These are phyloP conservation scores for Trichoderma koningii DNA, from an alignment of 2,329 filamentous ascomycete species.

Conservation along the genomic window DNA sequence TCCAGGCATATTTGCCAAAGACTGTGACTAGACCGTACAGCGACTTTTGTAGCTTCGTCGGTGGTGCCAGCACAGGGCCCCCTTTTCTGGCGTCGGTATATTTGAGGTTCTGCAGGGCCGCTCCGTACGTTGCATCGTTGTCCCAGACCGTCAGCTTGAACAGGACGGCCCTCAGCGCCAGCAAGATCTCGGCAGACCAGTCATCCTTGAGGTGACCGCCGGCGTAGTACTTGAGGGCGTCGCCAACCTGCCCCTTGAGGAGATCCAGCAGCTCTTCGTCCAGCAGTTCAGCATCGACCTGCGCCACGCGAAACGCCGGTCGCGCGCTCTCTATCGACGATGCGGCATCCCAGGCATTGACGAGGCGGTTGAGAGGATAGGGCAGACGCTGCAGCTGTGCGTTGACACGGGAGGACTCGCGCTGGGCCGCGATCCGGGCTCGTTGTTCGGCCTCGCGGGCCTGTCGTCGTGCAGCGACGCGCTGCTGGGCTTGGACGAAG, in stretches of 20 bases:
- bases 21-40: constrained; percentile 85
- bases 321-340: constrained; percentile 75
- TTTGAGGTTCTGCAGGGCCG: constrained; percentile 84
- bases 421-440: constrained; percentile 53
- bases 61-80: constrained; percentile 64
- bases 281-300: constrained; percentile 92
- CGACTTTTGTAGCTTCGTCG: constrained; percentile 79
- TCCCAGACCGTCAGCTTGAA: constrained; percentile 98
- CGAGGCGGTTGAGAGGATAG: constrained; percentile 63
- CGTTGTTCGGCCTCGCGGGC: constrained; percentile 69
- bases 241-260: constrained; percentile 80
- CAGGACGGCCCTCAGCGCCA: constrained; percentile 73
- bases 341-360: constrained; percentile 68
- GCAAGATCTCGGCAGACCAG: constrained; percentile 81
- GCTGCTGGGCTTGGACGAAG: constrained; percentile 87
- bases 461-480: constrained; percentile 77
- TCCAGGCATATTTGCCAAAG: constrained; percentile 86
- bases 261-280: constrained; percentile 91
- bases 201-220: constrained; percentile 76
- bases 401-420: constrained; percentile 56
- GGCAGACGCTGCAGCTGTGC: constrained; percentile 60
- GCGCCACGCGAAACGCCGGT: constrained; percentile 88
- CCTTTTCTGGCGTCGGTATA: constrained; percentile 79
- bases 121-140: constrained; percentile 92
- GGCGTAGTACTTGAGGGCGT: constrained; percentile 84